A percentile compares a stretch with the other conserved stretches of the same genome.
These are phyloP conservation scores for Pichia californica DNA, from an alignment of 805 yeast species.

Conservation along the genomic window DNA sequence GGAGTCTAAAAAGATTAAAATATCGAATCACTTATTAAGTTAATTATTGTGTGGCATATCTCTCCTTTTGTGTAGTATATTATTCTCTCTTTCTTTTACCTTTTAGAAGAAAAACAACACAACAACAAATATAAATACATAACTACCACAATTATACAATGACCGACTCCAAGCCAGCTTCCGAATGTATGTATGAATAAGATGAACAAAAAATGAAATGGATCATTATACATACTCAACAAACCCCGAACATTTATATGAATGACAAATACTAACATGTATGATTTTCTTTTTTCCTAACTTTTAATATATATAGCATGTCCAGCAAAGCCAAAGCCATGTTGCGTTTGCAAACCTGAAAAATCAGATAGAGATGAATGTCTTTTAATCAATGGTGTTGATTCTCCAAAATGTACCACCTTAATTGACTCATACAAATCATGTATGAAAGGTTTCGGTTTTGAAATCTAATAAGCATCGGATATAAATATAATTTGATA, in stretches of 20 bases:
- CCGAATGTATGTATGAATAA: conserved; percentile 23
- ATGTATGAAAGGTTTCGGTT: conserved; percentile 93
- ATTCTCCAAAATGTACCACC: conserved; percentile 71
- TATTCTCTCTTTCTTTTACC: too few relatives aligned
- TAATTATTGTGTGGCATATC: too few relatives aligned
- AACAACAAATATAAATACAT: too few relatives aligned
- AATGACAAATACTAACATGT: conserved; percentile 1
- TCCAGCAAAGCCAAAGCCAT: conserved; percentile 74
- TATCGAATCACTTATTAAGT: too few relatives aligned
- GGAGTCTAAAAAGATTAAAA: too few relatives aligned
- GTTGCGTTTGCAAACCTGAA: conserved; percentile 83
- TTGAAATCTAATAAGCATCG: conserved; percentile 34
- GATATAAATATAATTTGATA: too few relatives aligned
- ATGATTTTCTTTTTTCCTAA: neutral
- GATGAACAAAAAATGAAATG: too few relatives aligned
- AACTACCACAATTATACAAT: too few relatives aligned
- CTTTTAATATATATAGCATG: conserved; percentile 11
- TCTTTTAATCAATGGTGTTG: conserved; percentile 74
- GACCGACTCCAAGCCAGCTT: conserved; percentile 16
- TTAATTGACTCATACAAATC: conserved; percentile 66
- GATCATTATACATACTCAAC: too few relatives aligned
- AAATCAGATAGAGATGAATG: conserved; percentile 74
- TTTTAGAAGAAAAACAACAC: too few relatives aligned
- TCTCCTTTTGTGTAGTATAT: too few relatives aligned
- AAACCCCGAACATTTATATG: too few relatives aligned